Conservation (phyloP, 192 early-diverging fungal species). For the Allomyces macrogynus region DNA sequence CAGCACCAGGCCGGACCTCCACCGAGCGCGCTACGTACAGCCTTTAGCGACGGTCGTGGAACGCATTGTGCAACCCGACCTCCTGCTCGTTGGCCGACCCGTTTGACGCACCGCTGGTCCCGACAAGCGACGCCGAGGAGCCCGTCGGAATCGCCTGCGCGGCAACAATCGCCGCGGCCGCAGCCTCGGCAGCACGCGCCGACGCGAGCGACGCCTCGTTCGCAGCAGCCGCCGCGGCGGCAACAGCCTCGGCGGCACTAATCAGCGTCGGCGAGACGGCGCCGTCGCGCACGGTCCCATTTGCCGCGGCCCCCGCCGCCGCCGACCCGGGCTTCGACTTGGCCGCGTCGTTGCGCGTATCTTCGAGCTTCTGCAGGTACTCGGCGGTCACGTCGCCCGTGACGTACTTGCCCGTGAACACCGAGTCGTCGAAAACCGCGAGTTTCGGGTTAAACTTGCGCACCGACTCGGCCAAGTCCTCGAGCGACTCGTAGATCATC, state of each 20-base stretch:
- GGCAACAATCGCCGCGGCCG: background rate
- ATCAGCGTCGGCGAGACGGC: background rate
- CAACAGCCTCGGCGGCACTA: background rate
- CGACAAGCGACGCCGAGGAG: too few relatives aligned
- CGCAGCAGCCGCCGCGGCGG: background rate
- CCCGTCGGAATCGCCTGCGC: background rate
- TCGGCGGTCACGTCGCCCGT: constrained; percentile 52
- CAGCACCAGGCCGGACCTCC: too few relatives aligned
- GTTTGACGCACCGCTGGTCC: too few relatives aligned
- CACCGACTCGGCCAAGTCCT: constrained; percentile 68
- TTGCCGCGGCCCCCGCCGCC: background rate
- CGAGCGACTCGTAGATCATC: constrained; percentile 82
- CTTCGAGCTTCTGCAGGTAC: constrained; percentile 40
- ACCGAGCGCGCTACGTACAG: too few relatives aligned
- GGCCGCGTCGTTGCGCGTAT: constrained; percentile 21
- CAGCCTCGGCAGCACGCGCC: too few relatives aligned
- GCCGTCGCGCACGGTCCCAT: too few relatives aligned
- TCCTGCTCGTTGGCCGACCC: background rate
- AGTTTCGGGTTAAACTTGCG: constrained; percentile 68
- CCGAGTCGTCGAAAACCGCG: constrained; percentile 77
- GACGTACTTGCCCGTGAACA: constrained; percentile 88
- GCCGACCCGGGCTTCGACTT: constrained; percentile 5
- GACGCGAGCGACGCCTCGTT: too few relatives aligned
- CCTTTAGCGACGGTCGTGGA: background rate
- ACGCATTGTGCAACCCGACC: background rate